phyloP scores from a whole-genome alignment of 306 rosid genomes.

The Vigna reflexopilosa region DNA sequence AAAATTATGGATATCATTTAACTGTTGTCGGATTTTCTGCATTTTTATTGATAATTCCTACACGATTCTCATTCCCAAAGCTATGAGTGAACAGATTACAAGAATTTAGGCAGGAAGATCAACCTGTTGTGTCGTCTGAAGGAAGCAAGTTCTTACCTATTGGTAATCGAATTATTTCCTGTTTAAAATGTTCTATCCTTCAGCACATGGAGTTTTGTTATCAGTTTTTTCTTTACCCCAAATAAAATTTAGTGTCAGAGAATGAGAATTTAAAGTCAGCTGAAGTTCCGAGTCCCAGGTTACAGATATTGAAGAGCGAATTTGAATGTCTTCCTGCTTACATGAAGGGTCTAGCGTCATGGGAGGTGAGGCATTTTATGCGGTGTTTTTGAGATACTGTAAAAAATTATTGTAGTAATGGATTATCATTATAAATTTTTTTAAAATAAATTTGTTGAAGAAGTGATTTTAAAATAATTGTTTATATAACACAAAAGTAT shows the following conservation, averaged over 20 bases:
- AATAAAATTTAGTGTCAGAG: constrained; percentile 49
- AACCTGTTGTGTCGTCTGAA: constrained; percentile 44
- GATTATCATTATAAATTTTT: too few species aligned
- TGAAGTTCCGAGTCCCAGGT: constrained; percentile 48
- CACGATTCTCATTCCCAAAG: constrained; percentile 38
- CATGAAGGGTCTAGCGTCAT: constrained; percentile 80
- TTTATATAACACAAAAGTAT: too few species aligned
- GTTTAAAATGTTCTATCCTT: background rate
- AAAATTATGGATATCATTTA: constrained; percentile 37
- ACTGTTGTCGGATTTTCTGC: constrained; percentile 11
- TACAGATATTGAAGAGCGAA: constrained; percentile 63
- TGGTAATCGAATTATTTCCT: constrained; percentile 43
- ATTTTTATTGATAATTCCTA: constrained; percentile 35
- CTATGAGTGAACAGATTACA: constrained; percentile 45
- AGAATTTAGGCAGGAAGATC: constrained; percentile 40
- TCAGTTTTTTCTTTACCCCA: background rate
- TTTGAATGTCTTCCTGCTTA: constrained; percentile 80
- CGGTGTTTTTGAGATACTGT: too few species aligned
- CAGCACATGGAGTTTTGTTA: background rate
- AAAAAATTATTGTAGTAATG: too few species aligned
- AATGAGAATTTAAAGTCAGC: constrained; percentile 47
- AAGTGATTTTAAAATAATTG: too few species aligned
- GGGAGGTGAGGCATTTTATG: constrained; percentile 76
- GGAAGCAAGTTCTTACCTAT: constrained; percentile 40
- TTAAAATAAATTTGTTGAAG: too few species aligned